Evolutionary conservation across 2,329 filamentous ascomycete species (phyloP).

Genomic region (Aspergillus sp.): DNA sequence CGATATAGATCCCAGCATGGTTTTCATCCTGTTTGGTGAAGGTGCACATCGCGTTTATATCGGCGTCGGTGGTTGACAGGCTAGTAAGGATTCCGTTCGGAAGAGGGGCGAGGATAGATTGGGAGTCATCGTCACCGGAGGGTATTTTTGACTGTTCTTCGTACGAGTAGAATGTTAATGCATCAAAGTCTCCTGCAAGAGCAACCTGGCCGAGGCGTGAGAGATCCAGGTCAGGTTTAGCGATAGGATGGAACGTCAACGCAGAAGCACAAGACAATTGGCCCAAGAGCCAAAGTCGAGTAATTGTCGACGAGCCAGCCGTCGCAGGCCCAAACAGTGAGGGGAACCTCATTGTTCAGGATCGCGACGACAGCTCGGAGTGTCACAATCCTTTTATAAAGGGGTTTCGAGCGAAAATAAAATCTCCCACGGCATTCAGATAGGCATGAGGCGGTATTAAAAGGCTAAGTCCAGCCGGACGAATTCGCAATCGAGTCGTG

Average conservation of each 20-base stretch:
- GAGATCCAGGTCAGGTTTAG: constrained; percentile 62
- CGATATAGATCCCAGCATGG: constrained; percentile 74
- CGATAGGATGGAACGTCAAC: constrained; percentile 37
- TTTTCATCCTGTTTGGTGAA: constrained; percentile 67
- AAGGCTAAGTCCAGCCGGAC: constrained; percentile 14
- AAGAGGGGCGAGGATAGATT: constrained; percentile 75
- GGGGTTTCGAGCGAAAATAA: constrained; percentile 6
- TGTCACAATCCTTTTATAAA: neutral
- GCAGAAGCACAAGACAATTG: constrained; percentile 27
- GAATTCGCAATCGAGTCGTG: constrained; percentile 11
- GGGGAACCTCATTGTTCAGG: constrained; percentile 44
- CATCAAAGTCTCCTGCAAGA: constrained; percentile 84
- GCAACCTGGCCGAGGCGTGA: constrained; percentile 77
- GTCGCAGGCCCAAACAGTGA: constrained; percentile 48
- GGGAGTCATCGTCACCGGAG: constrained; percentile 70
- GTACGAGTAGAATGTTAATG: constrained; percentile 86
- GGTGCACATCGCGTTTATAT: constrained; percentile 85
- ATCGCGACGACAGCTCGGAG: constrained; percentile 38
- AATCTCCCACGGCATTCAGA: constrained; percentile 12
- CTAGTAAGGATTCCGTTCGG: constrained; percentile 81
- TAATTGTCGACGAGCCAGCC: constrained; percentile 37
- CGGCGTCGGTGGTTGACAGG: constrained; percentile 74
- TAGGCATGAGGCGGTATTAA: constrained; percentile 2
- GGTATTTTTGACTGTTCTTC: constrained; percentile 68
- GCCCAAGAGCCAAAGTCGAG: constrained; percentile 27